Evolutionary conservation across 73 alveolate species (phyloP).

Genomic region (Stentor coeruleus): DNA sequence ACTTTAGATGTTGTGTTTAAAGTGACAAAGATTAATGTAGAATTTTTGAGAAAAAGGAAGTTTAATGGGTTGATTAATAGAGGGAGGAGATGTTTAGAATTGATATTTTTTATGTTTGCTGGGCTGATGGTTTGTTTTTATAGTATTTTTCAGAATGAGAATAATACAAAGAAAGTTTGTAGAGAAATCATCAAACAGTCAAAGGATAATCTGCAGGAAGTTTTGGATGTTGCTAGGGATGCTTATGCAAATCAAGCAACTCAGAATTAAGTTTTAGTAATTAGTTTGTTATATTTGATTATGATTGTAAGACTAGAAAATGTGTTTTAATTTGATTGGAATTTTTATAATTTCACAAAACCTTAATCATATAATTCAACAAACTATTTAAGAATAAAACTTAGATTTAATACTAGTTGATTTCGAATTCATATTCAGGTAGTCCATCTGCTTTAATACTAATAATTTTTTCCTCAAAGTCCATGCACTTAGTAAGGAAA

Average conservation of each 20-base stretch:
- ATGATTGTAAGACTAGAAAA: too few species aligned
- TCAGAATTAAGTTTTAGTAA: neutral
- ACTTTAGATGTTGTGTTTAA: neutral
- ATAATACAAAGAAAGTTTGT: neutral
- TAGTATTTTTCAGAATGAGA: neutral
- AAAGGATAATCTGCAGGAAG: neutral
- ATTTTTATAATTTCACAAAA: too few species aligned
- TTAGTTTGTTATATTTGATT: too few species aligned
- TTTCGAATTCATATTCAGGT: neutral
- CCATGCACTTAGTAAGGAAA: neutral
- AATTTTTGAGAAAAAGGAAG: neutral
- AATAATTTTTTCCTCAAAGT: neutral
- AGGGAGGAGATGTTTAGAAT: neutral
- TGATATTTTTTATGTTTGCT: neutral
- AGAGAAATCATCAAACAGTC: neutral
- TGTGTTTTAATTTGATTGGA: too few species aligned
- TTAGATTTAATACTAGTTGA: too few species aligned
- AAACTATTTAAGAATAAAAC: too few species aligned
- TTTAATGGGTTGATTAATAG: neutral
- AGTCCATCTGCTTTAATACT: neutral
- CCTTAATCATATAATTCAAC: too few species aligned
- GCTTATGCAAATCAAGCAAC: neutral
- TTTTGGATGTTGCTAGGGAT: neutral
- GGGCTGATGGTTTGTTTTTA: neutral
- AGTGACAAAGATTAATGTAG: neutral